Conservation (phyloP, 768 basidiomycete genomes). For the Asterophora parasitica region DNA sequence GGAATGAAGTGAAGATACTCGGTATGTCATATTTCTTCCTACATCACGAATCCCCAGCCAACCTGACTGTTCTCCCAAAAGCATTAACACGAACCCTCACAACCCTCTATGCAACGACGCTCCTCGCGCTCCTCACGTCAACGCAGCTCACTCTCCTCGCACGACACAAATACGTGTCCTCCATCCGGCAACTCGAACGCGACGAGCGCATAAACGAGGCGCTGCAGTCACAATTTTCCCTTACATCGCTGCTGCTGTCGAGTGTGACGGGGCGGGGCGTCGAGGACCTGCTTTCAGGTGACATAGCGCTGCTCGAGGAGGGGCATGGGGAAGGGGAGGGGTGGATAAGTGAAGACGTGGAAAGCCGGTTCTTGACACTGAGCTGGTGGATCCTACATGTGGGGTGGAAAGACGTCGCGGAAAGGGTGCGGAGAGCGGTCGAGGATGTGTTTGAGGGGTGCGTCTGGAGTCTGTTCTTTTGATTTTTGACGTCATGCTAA, state of each 20-base stretch:
- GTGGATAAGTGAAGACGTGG: slow-evolving; percentile 56
- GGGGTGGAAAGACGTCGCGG: slow-evolving; percentile 83
- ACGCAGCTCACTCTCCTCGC: slow-evolving; percentile 86
- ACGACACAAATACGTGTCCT: slow-evolving; percentile 71
- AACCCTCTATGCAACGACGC: slow-evolving; percentile 77
- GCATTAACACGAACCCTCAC: slow-evolving; percentile 88
- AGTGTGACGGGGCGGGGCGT: slow-evolving; percentile 20
- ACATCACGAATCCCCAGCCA: too few relatives aligned
- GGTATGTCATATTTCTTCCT: slow-evolving; percentile 39
- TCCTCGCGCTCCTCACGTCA: slow-evolving; percentile 81
- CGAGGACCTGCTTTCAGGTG: slow-evolving; percentile 20
- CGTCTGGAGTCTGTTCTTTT: slow-evolving; percentile 22
- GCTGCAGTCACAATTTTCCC: slow-evolving; percentile 36
- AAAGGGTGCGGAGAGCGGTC: slow-evolving; percentile 67
- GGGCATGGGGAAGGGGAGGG: slow-evolving; percentile 21
- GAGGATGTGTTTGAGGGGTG: slow-evolving; percentile 78
- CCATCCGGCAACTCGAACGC: slow-evolving; percentile 55
- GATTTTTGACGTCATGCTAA: neutral
- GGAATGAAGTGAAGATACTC: slow-evolving; percentile 90
- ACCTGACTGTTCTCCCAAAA: slow-evolving; percentile 23
- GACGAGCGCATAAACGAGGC: slow-evolving; percentile 51
- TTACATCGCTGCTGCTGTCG: slow-evolving; percentile 31
- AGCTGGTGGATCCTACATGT: slow-evolving; percentile 93
- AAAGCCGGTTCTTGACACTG: slow-evolving; percentile 76
- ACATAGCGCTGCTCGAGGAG: slow-evolving; percentile 18